These are phyloP conservation scores for Globisporangium heterothallicum DNA, from an alignment of 352 stramenopile genomes.

Conservation along the genomic window DNA sequence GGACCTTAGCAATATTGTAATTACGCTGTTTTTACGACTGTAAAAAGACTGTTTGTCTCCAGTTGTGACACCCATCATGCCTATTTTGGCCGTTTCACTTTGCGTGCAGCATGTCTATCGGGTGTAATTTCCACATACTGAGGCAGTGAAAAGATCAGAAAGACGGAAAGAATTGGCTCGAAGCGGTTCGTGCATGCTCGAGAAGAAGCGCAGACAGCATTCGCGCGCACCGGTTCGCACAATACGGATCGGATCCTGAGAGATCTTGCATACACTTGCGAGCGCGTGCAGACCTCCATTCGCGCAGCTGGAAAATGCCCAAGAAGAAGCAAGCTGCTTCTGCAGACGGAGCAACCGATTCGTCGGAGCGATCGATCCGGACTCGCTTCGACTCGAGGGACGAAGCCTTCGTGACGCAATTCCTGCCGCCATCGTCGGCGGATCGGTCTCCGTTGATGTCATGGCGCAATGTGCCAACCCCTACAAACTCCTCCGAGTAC, in stretches of 20 bases:
- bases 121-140: background rate
- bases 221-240: background rate
- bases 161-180: background rate
- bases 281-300: too few species aligned
- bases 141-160: background rate
- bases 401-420: constrained; percentile 40
- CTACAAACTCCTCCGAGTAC: constrained; percentile 22
- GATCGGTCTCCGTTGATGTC: constrained; percentile 72
- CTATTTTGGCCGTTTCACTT: too few species aligned
- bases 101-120: background rate
- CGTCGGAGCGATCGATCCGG: constrained; percentile 28
- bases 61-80: too few species aligned
- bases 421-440: constrained; percentile 65
- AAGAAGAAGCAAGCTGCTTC: background rate
- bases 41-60: too few species aligned
- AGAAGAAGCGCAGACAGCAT: too few species aligned
- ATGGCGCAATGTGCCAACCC: constrained; percentile 66
- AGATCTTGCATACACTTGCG: too few species aligned
- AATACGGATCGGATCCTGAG: background rate
- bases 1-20: constrained; percentile 12
- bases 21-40: too few species aligned
- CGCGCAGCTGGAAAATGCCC: background rate
- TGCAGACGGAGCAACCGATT: background rate
- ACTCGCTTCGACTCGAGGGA: constrained; percentile 64
- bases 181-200: constrained; percentile 6